A percentile compares a stretch with the other conserved stretches of the same genome.
phyloP scores from a whole-genome alignment of 2,329 filamentous ascomycete species.

The Orbilia javanica region DNA sequence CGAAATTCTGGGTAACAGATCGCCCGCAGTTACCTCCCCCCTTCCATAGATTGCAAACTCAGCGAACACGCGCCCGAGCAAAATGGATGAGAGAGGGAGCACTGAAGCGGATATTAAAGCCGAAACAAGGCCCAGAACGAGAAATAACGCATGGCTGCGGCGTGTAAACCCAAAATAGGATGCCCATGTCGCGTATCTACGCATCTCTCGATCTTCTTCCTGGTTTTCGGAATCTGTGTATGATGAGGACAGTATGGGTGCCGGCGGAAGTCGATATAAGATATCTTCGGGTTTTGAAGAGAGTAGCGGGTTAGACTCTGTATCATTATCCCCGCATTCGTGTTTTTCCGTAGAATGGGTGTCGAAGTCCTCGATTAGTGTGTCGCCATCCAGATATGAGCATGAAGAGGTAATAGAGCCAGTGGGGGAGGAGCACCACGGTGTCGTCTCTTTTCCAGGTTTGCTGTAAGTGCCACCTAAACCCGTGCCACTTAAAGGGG shows the following conservation, averaged over 20 bases:
- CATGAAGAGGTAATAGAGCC: slow-evolving; percentile 4
- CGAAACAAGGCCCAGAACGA: slow-evolving; percentile 60
- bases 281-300: neutral
- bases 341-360: neutral
- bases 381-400: slow-evolving; percentile 27
- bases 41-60: slow-evolving; percentile 76
- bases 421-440: slow-evolving; percentile 20
- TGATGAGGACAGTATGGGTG: neutral
- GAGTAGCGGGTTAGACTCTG: neutral
- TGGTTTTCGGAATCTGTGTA: neutral
- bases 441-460: neutral
- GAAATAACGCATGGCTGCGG: slow-evolving; percentile 41
- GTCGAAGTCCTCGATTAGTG: slow-evolving; percentile 30
- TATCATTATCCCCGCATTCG: slow-evolving; percentile 13
- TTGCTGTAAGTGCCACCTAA: neutral
- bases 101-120: slow-evolving; percentile 65
- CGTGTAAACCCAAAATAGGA: slow-evolving; percentile 60
- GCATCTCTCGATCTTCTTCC: slow-evolving; percentile 29
- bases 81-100: slow-evolving; percentile 61
- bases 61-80: slow-evolving; percentile 64
- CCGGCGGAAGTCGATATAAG: neutral
- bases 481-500: neutral
- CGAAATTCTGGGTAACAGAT: slow-evolving; percentile 72
- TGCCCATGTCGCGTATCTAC: slow-evolving; percentile 54
- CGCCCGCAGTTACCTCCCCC: slow-evolving; percentile 68